Evolutionary conservation across 305 asterid genomes (phyloP).

Genomic region (Petunia hybrid): DNA sequence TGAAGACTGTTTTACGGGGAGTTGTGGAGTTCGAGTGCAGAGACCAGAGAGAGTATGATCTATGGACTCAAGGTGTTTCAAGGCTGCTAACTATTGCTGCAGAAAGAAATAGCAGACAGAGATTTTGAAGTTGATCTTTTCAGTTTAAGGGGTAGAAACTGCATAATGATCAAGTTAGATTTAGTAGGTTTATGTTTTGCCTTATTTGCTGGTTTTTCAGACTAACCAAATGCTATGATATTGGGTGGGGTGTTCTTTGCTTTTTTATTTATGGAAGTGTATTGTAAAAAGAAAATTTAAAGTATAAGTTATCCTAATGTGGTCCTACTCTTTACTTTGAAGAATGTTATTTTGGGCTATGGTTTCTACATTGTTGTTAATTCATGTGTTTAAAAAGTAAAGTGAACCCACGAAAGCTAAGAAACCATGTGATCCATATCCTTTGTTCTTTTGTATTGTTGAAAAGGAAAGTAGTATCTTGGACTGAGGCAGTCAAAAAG

Average conservation of each 20-base stretch:
- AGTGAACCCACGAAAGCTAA: slow-evolving; percentile 51
- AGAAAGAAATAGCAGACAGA: slow-evolving; percentile 67
- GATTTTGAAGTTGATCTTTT: slow-evolving; percentile 39
- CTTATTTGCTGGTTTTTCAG: slow-evolving; percentile 33
- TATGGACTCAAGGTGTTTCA: slow-evolving; percentile 96
- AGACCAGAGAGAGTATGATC: slow-evolving; percentile 81
- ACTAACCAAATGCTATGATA: slow-evolving; percentile 44
- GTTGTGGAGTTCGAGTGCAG: slow-evolving; percentile 89
- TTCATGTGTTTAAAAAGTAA: slow-evolving; percentile 37
- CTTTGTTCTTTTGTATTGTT: slow-evolving; percentile 31
- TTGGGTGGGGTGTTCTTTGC: slow-evolving; percentile 48
- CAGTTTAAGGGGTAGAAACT: slow-evolving; percentile 1
- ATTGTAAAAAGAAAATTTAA: slow-evolving; percentile 41
- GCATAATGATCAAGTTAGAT: slow-evolving; percentile 26
- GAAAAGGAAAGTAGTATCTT: slow-evolving; percentile 51
- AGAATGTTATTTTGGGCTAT: slow-evolving; percentile 50
- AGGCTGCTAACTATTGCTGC: slow-evolving; percentile 77
- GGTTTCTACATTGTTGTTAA: slow-evolving; percentile 25
- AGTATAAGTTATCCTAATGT: slow-evolving; percentile 50
- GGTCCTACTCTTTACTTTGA: slow-evolving; percentile 39
- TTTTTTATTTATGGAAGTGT: slow-evolving; percentile 23
- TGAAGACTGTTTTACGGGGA: slow-evolving; percentile 78
- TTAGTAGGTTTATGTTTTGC: slow-evolving; percentile 6
- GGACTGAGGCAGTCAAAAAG: slow-evolving; percentile 68
- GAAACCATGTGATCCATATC: slow-evolving; percentile 69